Evolutionary conservation across 2,329 filamentous ascomycete species (phyloP).

Genomic region (Teratosphaeria zuluensis): DNA sequence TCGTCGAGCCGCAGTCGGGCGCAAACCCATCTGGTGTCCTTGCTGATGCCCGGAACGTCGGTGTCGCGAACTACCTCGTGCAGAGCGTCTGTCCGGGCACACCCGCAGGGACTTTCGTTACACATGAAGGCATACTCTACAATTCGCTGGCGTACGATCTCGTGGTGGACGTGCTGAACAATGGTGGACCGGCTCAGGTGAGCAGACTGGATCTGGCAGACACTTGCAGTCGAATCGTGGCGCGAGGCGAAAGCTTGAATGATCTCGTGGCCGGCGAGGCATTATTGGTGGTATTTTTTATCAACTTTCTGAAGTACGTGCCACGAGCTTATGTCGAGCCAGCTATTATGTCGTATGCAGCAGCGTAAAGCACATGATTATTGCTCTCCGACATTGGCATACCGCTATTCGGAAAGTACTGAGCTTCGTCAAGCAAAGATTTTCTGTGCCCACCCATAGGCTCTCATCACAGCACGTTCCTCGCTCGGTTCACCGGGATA

Average conservation of each 20-base stretch:
- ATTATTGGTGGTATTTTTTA: not conserved
- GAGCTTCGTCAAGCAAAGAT: not conserved
- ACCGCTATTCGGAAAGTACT: too few relatives aligned
- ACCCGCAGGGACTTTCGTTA: not conserved
- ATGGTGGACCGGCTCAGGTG: not conserved
- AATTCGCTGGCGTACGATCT: not conserved
- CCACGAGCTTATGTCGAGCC: not conserved
- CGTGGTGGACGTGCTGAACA: not conserved
- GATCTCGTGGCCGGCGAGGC: not conserved
- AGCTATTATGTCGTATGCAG: not conserved
- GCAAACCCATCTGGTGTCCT: not conserved
- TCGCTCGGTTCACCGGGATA: not conserved
- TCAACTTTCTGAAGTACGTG: not conserved
- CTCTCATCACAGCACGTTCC: not conserved
- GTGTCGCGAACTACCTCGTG: not conserved
- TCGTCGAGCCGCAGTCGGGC: not conserved
- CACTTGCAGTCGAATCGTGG: not conserved
- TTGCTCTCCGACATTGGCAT: too few relatives aligned
- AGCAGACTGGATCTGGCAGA: not conserved
- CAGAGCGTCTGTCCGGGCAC: not conserved
- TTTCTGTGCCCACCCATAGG: not conserved
- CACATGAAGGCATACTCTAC: not conserved
- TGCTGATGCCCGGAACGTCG: not conserved
- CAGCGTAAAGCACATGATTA: not conserved
- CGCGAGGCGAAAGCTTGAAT: not conserved